Base-by-base conservation (phyloP, 2,329 filamentous ascomycete genomes). In the Elsinoe arachidis region DNA sequence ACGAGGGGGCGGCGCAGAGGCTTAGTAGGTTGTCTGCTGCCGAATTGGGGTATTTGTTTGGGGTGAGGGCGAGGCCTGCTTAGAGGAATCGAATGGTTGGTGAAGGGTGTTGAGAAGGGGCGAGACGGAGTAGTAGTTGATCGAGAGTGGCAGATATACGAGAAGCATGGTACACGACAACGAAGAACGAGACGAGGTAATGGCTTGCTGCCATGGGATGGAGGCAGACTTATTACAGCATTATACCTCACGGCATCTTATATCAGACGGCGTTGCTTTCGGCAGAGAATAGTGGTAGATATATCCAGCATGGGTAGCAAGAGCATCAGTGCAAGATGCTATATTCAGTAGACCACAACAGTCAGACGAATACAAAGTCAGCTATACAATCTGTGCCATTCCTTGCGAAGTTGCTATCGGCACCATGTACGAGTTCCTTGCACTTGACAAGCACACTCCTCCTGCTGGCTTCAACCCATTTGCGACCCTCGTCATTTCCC, bases 41-140 rank as follows among this genome's bases (percentile, higher is more conserved):
- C 34, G 87, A 95, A 64, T 76, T 95, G 46, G 81, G 78, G 39
- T 90, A 81, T 64, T 75, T 95, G 59, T 89, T 92, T 66, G 81
- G 69, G 12, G 64, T 70, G 33, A 53, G 49, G 34, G 19, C 46
- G 46, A 51, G 46, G 46, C 46, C 46, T 33, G 21, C 21, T 14
- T 23, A 14, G 26, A 10, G n/a, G 17, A 14, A 34, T 30, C 2
- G 44, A 43, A 44, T 21, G 41, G 9, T 9, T 17, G 10, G 15
- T 12, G 12, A 14, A n/a, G 3, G 41, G 19, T 2, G 17, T 11
- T 15, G 39, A 23, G 14, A 7, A 11, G 19, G 5, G 41, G 26
- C 41, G 17, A 23, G 41, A 44, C 14, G 41, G 14, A 44, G 5
- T 44, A 15, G 41, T 11, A 11, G 41, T 5, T 10, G 19, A 44